Evolutionary conservation across 2,329 filamentous ascomycete genomes (phyloP).

Genomic region (Akanthomyces dipterigenus): DNA sequence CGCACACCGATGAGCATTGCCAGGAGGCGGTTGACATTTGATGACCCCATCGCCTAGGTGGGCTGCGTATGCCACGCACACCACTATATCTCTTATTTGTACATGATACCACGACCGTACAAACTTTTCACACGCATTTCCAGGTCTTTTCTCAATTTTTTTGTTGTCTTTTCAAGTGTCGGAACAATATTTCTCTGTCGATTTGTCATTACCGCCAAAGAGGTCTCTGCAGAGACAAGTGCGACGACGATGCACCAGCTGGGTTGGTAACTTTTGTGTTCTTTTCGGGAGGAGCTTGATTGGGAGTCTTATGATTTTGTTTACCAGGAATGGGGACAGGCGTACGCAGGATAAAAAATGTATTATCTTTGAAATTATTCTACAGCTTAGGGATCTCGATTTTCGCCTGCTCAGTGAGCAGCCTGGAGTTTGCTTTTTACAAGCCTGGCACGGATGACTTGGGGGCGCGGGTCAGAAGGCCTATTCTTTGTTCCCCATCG

Average conservation of each 20-base stretch:
- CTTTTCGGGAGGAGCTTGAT: not conserved
- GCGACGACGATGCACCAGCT: not conserved
- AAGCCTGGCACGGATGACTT: slow-evolving; percentile 3
- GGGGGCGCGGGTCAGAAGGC: not conserved
- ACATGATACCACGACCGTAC: slow-evolving; percentile 31
- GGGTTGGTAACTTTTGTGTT: slow-evolving; percentile 8
- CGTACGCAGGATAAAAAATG: not conserved
- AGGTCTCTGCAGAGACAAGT: not conserved
- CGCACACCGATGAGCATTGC: slow-evolving; percentile 59
- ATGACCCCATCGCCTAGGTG: slow-evolving; percentile 53
- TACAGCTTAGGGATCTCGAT: not conserved
- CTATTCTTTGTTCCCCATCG: not conserved
- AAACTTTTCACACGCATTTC: slow-evolving; percentile 15
- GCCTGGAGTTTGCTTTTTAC: slow-evolving; percentile 2
- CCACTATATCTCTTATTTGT: slow-evolving; percentile 12
- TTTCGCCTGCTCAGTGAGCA: slow-evolving; percentile 3
- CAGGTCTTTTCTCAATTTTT: not conserved
- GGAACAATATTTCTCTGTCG: not conserved
- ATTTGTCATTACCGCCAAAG: not conserved
- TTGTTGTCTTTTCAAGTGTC: not conserved
- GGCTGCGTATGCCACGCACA: not conserved
- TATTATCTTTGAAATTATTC: not conserved
- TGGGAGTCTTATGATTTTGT: not conserved
- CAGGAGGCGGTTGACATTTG: slow-evolving; percentile 76
- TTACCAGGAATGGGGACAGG: not conserved